Evolutionary conservation across 805 yeast genomes (phyloP), one percentile per base, ranked within the genome.

Genomic region (Torulaspora microellipsoides): DNA sequence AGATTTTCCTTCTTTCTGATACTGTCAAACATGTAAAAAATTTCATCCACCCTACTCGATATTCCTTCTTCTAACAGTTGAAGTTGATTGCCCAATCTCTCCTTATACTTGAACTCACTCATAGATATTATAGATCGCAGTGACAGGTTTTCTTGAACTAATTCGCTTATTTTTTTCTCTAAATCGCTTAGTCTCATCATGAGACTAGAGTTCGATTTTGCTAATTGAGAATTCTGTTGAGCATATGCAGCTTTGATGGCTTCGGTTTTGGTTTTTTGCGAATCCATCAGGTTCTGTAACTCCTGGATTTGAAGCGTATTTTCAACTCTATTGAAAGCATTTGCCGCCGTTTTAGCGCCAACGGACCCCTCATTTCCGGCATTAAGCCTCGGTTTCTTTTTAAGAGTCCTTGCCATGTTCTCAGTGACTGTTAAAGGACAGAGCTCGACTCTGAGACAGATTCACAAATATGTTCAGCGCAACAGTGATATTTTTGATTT

Each of bases 161-260:
- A 58, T 14, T 73, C 77, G 15, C 71, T 66, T 17, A 80, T 58
- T 45, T 69, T 73, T 10, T 63, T 56, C 58, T 82, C 87, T 58
- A 84, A 59, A 25, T 72, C 77, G 3, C 73, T 60, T 20, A 83
- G 66, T 49, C 70, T 76, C 31, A 71, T 58, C 70, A 74, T 67
- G 57, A 82, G 64, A 15, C 69, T 58, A 2, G 83, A 73, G 56
- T 80, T 81, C 38, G 73, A 75, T 48, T 71, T 76, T 1, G 86
- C 86, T 23, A 84, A 61, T n/a, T 75, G 72, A 41, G 69, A 70
- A 60, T 83, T 83, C 54, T 62, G 71, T 38, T 49, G 57, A 34
- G 54, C 55, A 44, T 58, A 60, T 9, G 53, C 60, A 43, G 48
- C 51, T 29, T 51, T 62, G n/a, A 59, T 41, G 1, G 38, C 29